These are phyloP conservation scores for Cryphonectria radicalis DNA, from an alignment of 2,329 filamentous ascomycete genomes.

Conservation along the genomic window DNA sequence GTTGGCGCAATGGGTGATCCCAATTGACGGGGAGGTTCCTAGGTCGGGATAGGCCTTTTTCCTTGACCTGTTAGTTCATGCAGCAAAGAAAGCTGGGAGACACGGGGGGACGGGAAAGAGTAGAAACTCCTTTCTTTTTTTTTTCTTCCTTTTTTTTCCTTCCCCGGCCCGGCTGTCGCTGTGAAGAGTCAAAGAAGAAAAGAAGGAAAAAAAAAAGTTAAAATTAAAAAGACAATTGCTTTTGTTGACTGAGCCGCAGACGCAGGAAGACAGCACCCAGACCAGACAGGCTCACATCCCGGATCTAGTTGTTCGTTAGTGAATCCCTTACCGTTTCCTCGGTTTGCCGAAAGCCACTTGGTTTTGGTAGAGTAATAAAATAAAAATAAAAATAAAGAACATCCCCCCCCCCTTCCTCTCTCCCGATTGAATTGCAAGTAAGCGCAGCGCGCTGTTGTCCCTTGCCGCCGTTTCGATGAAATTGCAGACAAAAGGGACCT, in stretches of 20 bases:
- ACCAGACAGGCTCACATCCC: slow-evolving; percentile 9
- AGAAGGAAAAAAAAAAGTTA: neutral
- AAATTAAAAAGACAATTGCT: neutral
- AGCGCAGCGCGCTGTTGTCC: neutral
- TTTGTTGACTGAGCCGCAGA: too few species aligned
- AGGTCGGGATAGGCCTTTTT: too few species aligned
- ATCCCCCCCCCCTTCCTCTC: too few species aligned
- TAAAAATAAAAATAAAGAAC: too few species aligned
- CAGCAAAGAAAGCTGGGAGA: too few species aligned
- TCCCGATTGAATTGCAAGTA: too few species aligned
- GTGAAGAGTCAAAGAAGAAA: neutral
- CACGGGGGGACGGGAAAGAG: neutral
- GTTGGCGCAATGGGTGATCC: neutral
- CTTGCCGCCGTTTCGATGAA: neutral
- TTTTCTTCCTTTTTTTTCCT: too few species aligned
- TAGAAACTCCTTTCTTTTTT: neutral
- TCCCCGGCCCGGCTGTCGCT: neutral
- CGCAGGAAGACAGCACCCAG: neutral
- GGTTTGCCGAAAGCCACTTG: neutral
- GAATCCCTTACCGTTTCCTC: neutral
- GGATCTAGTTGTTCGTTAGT: neutral
- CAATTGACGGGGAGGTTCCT: too few species aligned
- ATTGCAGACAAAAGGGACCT: neutral
- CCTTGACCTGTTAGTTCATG: too few species aligned
- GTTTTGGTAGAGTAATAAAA: neutral